Conservation (phyloP, 1,284 basidiomycete genomes). For the Apiotrichum laibachii region DNA sequence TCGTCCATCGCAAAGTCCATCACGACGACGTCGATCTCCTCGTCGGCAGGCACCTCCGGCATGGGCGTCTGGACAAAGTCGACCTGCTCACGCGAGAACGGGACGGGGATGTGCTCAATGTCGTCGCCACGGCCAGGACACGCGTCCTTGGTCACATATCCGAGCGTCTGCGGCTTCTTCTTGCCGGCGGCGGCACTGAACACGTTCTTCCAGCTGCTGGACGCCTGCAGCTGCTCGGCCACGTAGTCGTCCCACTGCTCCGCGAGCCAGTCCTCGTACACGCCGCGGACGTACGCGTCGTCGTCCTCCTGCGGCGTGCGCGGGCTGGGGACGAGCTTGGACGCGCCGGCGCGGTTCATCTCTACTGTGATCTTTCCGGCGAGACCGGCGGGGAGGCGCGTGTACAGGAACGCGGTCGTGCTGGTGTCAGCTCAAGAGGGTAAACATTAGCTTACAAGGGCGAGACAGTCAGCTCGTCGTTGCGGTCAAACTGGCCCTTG, state of each 20-base stretch:
- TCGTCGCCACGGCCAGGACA: conserved; percentile 48
- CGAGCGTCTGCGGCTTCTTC: conserved; percentile 34
- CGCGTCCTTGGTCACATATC: conserved; percentile 47
- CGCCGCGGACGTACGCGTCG: conserved; percentile 22
- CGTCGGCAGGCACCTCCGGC: conserved; percentile 36
- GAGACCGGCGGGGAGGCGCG: conserved; percentile 36
- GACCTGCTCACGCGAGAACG: conserved; percentile 18
- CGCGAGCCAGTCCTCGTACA: conserved; percentile 31
- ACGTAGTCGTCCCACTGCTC: conserved; percentile 31
- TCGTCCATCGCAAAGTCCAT: conserved; percentile 51
- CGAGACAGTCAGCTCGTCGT: conserved; percentile 71
- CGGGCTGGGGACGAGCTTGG: conserved; percentile 31
- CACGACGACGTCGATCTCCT: conserved; percentile 43
- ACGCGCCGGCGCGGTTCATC: conserved; percentile 48
- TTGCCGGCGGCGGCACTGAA: neutral
- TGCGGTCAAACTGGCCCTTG: conserved; percentile 67
- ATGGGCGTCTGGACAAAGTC: conserved; percentile 45
- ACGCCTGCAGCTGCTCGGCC: conserved; percentile 3
- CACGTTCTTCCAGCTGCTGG: neutral
- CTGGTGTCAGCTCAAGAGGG: neutral
- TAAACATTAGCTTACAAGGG: conserved; percentile 53
- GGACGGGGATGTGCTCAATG: conserved; percentile 46
- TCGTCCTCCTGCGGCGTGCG: conserved; percentile 25
- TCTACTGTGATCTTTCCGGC: conserved; percentile 36
- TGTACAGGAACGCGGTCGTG: conserved; percentile 41